Base-by-base conservation (phyloP, 2,329 filamentous ascomycete genomes). In the Penicillium sp. region DNA sequence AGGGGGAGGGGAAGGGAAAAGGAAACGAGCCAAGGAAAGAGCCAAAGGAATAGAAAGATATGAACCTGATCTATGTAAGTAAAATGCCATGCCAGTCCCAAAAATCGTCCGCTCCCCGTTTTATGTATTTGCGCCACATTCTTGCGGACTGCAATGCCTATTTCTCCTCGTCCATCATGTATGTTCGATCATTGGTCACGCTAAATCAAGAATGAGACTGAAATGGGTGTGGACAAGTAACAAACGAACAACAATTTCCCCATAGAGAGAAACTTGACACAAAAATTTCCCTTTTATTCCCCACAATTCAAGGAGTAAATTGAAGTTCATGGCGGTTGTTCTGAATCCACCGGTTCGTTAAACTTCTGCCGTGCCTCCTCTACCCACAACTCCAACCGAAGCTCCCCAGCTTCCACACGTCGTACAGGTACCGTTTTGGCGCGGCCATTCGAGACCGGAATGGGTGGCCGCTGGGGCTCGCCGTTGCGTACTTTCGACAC, bases 301-400 rank as follows among this genome's bases (percentile, higher is more conserved):
- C 16, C 5, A 14, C 20, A 37, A 37, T 42, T 24, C 10, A 23
- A 28, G 31, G 29, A 34, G 45, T 22, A 44, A 42, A 46, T 42
- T 39, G 40, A 37, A 48, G 44, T 61, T 67, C 59, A 68, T 54
- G 62, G 55, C 32, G 65, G 61, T 51, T 67, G 60, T 51, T 68
- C 66, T 42, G 67, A 64, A 36, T 67, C 61, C 56, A 66, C 60
- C 49, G 65, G 65, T 57, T 73, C 67, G 50, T 67, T 67, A 51
- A 74, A 72, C 60, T 82, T 82, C 44, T 74, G 72, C 51, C 71
- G 74, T 47, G 77, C 77, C 60, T 86, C 81, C 66, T 87, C 84
- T 46, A 86, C 77, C 83, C 82, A 87, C 47, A 82, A 74, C 63
- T 87, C 84, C 59, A 87, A 76, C 20, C 78, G 70, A 62, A 87